Evolutionary conservation across 257 asterid species (phyloP).

Genomic region (Coffea canephora): DNA sequence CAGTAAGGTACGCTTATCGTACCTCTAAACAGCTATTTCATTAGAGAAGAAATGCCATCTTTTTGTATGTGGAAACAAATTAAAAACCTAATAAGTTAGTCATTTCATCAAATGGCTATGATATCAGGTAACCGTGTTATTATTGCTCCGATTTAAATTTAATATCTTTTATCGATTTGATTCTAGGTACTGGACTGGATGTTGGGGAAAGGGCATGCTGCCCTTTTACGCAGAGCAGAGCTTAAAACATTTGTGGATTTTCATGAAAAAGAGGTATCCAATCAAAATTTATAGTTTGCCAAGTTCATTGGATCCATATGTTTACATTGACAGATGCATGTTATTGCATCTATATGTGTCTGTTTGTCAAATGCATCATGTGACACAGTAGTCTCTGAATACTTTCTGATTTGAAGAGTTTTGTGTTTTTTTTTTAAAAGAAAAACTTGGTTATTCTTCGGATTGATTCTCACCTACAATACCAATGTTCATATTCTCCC

Average conservation of each 20-base stretch:
- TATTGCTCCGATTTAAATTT: not conserved
- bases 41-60: not conserved
- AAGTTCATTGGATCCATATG: constrained; percentile 2
- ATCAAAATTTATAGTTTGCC: not conserved
- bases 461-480: not conserved
- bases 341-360: not conserved
- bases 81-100: not conserved
- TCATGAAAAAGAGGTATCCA: constrained; percentile 90
- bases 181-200: constrained; percentile 89
- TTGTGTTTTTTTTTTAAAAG: not conserved
- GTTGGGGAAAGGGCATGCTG: constrained; percentile 98
- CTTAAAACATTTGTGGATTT: constrained; percentile 97
- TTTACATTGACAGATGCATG: not conserved
- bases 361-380: not conserved
- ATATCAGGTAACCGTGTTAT: not conserved
- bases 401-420: not conserved
- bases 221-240: constrained; percentile 90
- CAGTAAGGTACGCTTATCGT: constrained; percentile 64
- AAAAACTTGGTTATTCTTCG: not conserved
- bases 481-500: constrained; percentile 9
- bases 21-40: not conserved
- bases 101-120: not conserved
- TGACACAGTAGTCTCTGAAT: not conserved
- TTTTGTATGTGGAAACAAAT: not conserved
- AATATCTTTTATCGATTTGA: constrained; percentile 2